Base-by-base conservation (phyloP, 768 basidiomycete genomes). In the Mycena chlorophos region DNA sequence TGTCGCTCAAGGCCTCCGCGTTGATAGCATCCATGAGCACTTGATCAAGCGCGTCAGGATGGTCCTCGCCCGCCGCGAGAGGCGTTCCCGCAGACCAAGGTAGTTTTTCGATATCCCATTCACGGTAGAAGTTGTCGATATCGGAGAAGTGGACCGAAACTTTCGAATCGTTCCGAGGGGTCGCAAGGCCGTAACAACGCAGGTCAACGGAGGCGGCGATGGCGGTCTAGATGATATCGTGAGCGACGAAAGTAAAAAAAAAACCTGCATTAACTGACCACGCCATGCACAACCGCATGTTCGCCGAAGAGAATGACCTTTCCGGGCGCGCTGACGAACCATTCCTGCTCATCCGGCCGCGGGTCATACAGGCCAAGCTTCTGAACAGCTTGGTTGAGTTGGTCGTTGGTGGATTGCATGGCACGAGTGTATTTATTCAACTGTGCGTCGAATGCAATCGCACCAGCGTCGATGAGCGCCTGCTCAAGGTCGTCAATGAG, bases 221-320 rank as follows among this genome's bases (percentile, higher is more conserved):
- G 10, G 96, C 96, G 58, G 96, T 95, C 87, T 94, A 66, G 53
- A 61, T 2, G 49, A 55, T 34, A 57, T 49, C 45, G 51, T 58
- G 29, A 55, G 56, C 51, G 39, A 55, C 23, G 58, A n/a, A n/a
- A n/a, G 19, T 34, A 22, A n/a, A 38, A 28, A 17, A 46, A 38
- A 27, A 6, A 45, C 42, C 3, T 22, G 16, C 6, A 4, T 60
- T 29, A 27, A 85, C 91, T 79, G 68, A 94, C 94, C 49, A 94
- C 89, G 51, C 97, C 97, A 69, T 98, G 88, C 19, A 99, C 97
- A 49, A 99, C 97, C 17, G 97, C 96, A 71, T 99, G 97, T 73
- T 99, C 97, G 46, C 97, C 97, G 62, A 98, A 99, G 58, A 99
- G 71, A 61, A 99, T 98, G 55, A 98, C 91, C 68, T 99, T 99